Evolutionary conservation across 352 stramenopile genomes (phyloP), one percentile per base, ranked within the genome.

Genomic region (Phytophthora quininea): DNA sequence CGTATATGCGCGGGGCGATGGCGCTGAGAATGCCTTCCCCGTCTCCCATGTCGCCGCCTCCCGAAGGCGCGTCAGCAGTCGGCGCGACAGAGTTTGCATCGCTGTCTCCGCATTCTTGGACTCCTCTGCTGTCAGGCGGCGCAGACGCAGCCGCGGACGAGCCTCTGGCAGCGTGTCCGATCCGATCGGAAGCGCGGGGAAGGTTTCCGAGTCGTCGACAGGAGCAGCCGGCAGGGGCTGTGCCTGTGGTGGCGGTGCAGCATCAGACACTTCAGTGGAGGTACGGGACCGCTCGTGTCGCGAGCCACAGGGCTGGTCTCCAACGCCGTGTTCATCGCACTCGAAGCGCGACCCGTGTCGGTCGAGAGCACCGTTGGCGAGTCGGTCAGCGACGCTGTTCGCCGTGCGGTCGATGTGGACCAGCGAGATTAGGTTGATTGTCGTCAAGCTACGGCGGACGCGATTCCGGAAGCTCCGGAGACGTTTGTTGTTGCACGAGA

Each of bases 331-430:
- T 10, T 30, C 45, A 8, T 24, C 12, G 45, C 45, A 50, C 45
- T 50, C 45, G 45, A 31, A 50, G 45, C 45, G 12, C 24, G 45
- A 50, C 8, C 45, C 8, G 5, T 15, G 15, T 9, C 45, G 15
- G 45, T 50, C 45, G 6, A 50, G 12, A 30, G 45, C 45, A 8
- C 24, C 7, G 45, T 50, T 50, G 45, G 45, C 45, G 12, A 50
- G 45, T 24, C 19, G 45, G 45, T 7, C 45, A 15, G 45, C 45
- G 45, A 50, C 45, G 6, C 12, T 8, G 45, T 50, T 50, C 6
- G 24, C 45, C 45, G 12, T 50, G 45, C 45, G 45, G 45, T 50
- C 45, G 45, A 50, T 50, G 45, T 50, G 45, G 6, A 50, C 45
- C 8, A 50, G 45, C 15, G 15, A 50, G 15, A 15, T 31, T 7